Conservation (phyloP, 2,329 filamentous ascomycete species). For the Aspergillus piperis region DNA sequence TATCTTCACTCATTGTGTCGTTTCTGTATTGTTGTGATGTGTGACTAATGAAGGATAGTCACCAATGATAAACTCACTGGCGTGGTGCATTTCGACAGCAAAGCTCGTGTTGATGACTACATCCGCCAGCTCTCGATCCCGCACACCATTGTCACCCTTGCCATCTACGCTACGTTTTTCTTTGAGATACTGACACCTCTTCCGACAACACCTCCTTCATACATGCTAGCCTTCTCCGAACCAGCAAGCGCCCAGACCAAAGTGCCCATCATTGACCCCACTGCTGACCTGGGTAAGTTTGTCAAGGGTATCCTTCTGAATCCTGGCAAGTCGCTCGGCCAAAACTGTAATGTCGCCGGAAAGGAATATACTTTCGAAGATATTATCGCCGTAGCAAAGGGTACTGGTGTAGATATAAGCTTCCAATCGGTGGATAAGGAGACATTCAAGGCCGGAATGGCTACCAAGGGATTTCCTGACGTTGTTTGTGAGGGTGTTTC, state of each 20-base stretch:
- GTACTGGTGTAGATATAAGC: conserved; percentile 36
- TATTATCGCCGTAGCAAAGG: conserved; percentile 45
- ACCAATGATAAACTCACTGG: conserved; percentile 29
- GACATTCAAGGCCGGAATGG: conserved; percentile 42
- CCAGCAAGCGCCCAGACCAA: neutral
- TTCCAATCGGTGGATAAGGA: neutral
- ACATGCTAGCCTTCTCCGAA: neutral
- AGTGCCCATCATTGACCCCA: conserved; percentile 16
- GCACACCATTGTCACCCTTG: conserved; percentile 19
- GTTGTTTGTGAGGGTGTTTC: conserved; percentile 51
- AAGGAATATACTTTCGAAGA: conserved; percentile 45
- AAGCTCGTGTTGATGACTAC: conserved; percentile 57
- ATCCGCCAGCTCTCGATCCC: conserved; percentile 36
- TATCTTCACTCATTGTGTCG: neutral
- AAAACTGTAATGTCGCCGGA: conserved; percentile 47
- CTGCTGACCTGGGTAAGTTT: conserved; percentile 20
- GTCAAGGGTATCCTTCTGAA: conserved; percentile 33
- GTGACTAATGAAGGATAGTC: conserved; percentile 17
- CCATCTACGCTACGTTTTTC: conserved; percentile 10
- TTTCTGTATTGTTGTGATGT: neutral
- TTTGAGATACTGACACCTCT: conserved; percentile 5
- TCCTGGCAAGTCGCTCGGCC: conserved; percentile 45
- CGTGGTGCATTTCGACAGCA: conserved; percentile 56
- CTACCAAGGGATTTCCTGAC: conserved; percentile 40
- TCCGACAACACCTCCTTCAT: neutral